These are phyloP conservation scores for Elsinoe australis DNA, from an alignment of 2,329 filamentous ascomycete genomes.

Conservation along the genomic window DNA sequence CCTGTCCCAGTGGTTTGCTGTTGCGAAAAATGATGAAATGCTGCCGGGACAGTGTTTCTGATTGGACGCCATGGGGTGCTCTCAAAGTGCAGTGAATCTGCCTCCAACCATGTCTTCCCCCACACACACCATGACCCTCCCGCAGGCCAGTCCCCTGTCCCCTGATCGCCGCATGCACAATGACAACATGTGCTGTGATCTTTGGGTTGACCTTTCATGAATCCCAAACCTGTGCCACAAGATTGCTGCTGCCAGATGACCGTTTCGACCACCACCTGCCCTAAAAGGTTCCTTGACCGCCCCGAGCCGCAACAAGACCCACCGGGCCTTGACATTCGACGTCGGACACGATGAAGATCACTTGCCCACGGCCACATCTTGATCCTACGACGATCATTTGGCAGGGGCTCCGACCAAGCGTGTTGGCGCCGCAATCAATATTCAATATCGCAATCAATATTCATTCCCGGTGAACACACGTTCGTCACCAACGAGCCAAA, in stretches of 20 bases:
- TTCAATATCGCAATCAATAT: constrained; percentile 3
- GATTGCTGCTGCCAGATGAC: constrained; percentile 5
- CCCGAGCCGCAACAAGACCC: constrained; percentile 9
- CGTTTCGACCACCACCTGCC: constrained; percentile 10
- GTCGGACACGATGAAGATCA: not conserved
- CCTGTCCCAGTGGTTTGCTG: not conserved
- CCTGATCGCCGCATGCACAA: constrained; percentile 4
- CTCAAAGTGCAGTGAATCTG: not conserved
- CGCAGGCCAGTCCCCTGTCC: not conserved
- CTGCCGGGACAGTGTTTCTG: not conserved
- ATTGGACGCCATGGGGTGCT: constrained; percentile 7
- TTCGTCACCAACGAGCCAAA: not conserved
- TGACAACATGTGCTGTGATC: constrained; percentile 4
- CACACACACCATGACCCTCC: not conserved
- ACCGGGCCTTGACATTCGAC: constrained; percentile 1
- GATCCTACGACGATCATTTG: no score
- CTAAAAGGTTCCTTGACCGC: constrained; percentile 4
- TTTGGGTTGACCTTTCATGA: constrained; percentile 2
- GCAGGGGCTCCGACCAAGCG: not conserved
- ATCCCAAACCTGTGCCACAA: constrained; percentile 2
- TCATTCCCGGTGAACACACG: not conserved
- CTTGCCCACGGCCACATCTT: not conserved
- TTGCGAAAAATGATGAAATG: constrained; percentile 8
- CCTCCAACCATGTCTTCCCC: not conserved
- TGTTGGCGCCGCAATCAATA: not conserved